phyloP scores from a whole-genome alignment of 441 rosid genomes.

The Croton setiger region DNA sequence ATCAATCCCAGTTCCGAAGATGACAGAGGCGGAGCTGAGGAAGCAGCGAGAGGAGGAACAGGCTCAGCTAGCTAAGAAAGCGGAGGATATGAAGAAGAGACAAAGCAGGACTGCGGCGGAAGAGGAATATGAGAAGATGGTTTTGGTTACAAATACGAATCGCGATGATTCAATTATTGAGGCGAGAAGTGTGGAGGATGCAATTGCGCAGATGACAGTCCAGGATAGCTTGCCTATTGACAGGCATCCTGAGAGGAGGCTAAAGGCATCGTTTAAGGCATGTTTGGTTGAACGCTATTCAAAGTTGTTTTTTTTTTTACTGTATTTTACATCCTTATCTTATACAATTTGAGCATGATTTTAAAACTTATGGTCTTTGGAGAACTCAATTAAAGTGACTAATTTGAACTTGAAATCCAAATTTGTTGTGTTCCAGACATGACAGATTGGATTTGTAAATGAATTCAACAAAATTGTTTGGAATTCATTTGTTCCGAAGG shows the following conservation, averaged over 20 bases:
- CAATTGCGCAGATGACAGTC: slow-evolving; percentile 66
- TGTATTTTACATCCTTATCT: not conserved
- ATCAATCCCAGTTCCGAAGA: slow-evolving; percentile 71
- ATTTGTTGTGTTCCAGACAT: no score
- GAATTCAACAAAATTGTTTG: no score
- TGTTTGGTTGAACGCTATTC: not conserved
- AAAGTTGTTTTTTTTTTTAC: not conserved
- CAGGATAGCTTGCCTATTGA: slow-evolving; percentile 66
- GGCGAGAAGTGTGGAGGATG: slow-evolving; percentile 83
- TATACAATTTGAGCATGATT: not conserved
- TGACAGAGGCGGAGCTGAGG: slow-evolving; percentile 73
- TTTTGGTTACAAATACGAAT: slow-evolving; percentile 72
- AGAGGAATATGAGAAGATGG: slow-evolving; percentile 86
- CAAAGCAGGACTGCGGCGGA: slow-evolving; percentile 70
- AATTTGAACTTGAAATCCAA: no score
- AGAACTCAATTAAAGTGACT: no score
- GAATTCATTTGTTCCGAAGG: no score
- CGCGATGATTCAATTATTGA: slow-evolving; percentile 82
- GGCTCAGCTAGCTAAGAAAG: slow-evolving; percentile 56
- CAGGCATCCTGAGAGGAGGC: slow-evolving; percentile 82
- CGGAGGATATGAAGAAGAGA: slow-evolving; percentile 62
- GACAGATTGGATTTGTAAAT: no score
- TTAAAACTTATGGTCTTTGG: not conserved
- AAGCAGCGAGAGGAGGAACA: slow-evolving; percentile 66
- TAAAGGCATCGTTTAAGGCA: slow-evolving; percentile 92